Evolutionary conservation across 2,329 filamentous ascomycete genomes (phyloP).

Genomic region (Fusarium paranaense): DNA sequence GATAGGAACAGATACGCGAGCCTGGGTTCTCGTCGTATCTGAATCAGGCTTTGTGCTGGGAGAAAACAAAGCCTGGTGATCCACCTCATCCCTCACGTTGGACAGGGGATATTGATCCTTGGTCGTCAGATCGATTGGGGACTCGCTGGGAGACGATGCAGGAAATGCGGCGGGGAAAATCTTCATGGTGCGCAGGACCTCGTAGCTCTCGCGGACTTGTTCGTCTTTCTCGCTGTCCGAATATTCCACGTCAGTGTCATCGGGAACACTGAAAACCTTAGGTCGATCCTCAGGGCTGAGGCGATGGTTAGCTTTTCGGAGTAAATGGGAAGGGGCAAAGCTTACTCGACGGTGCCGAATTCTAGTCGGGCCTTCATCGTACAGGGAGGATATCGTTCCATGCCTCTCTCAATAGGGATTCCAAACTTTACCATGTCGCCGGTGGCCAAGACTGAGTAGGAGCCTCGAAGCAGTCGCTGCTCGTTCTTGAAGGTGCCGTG

Average conservation of each 20-base stretch:
- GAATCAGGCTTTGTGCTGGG: background rate
- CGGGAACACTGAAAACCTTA: conserved; percentile 56
- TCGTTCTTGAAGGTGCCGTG: conserved; percentile 65
- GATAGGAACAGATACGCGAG: conserved; percentile 2
- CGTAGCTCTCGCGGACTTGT: conserved; percentile 40
- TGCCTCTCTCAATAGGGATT: conserved; percentile 49
- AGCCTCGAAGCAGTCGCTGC: conserved; percentile 30
- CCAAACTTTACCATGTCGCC: conserved; percentile 53
- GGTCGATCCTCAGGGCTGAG: conserved; percentile 43
- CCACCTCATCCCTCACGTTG: conserved; percentile 20
- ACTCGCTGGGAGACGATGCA: conserved; percentile 9
- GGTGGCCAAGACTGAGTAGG: conserved; percentile 29
- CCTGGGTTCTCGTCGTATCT: conserved; percentile 3
- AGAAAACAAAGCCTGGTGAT: background rate
- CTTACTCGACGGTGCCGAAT: conserved; percentile 44
- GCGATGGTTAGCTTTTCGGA: conserved; percentile 24
- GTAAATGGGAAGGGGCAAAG: background rate
- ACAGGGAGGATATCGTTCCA: conserved; percentile 53
- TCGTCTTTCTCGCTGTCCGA: conserved; percentile 45
- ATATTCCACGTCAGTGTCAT: conserved; percentile 53
- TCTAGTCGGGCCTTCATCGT: conserved; percentile 49
- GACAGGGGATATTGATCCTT: conserved; percentile 35
- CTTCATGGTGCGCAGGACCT: conserved; percentile 45
- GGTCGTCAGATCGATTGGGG: conserved; percentile 38
- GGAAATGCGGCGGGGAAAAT: conserved; percentile 38